Conservation (phyloP, 2,329 filamentous ascomycete species). For the Penicillium brasilianum region DNA sequence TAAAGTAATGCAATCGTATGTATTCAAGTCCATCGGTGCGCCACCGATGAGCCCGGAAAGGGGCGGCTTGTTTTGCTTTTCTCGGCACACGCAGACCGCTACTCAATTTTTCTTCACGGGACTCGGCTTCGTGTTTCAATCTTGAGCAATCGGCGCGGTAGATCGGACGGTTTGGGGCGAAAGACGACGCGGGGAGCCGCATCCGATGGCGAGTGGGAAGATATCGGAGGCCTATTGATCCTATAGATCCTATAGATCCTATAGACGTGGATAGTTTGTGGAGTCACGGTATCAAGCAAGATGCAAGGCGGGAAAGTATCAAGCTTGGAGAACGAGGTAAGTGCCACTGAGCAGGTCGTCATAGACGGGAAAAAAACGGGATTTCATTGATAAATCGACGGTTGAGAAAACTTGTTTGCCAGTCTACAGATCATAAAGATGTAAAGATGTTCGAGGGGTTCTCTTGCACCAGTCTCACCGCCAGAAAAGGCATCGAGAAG, state of each 20-base stretch:
- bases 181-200: conserved; percentile 2
- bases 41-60: not conserved
- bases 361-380: not conserved
- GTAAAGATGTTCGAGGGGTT: conserved; percentile 49
- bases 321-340: not conserved
- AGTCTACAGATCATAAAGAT: conserved; percentile 8
- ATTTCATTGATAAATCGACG: conserved; percentile 8
- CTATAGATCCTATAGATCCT: too few species aligned
- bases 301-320: not conserved
- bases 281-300: not conserved
- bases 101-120: not conserved
- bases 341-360: not conserved
- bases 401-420: conserved; percentile 13
- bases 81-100: not conserved
- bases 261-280: not conserved
- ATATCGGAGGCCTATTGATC: not conserved
- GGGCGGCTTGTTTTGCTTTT: not conserved
- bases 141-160: not conserved
- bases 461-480: conserved; percentile 47
- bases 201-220: not conserved
- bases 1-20: too few species aligned
- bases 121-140: not conserved
- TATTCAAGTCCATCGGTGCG: not conserved
- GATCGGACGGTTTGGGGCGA: conserved; percentile 6
- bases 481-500: conserved; percentile 20